These are phyloP conservation scores for Starmerella sp. DNA, from an alignment of 805 yeast species.

Conservation along the genomic window DNA sequence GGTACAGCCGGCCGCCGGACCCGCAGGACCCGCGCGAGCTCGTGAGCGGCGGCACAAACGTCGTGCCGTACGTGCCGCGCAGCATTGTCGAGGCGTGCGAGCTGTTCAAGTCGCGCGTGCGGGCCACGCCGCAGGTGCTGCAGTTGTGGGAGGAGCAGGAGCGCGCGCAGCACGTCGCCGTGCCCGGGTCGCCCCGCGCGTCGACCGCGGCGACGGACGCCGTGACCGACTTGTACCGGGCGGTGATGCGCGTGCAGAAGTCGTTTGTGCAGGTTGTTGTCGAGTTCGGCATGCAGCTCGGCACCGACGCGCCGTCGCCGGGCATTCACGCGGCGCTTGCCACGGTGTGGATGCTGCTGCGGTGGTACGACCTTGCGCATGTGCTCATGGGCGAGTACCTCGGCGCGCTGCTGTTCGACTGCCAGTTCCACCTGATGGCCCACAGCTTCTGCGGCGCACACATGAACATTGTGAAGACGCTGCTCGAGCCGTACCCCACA, in stretches of 20 bases:
- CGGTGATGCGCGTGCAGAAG: constrained; percentile 44
- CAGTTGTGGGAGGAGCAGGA: constrained; percentile 67
- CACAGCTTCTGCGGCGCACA: constrained; percentile 28
- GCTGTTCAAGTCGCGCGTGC: constrained; percentile 49
- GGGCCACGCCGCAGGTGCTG: constrained; percentile 53
- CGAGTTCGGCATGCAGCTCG: constrained; percentile 38
- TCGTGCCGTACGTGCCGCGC: constrained; percentile 41
- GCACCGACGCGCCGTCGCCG: constrained; percentile 11
- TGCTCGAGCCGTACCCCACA: constrained; percentile 7
- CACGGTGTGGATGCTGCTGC: constrained; percentile 34
- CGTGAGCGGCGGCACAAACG: constrained; percentile 3
- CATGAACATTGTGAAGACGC: constrained; percentile 15
- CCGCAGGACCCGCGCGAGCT: constrained; percentile 15
- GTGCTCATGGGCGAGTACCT: constrained; percentile 68
- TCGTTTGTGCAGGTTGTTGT: constrained; percentile 55
- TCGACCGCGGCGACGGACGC: constrained; percentile 34
- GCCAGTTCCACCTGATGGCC: constrained; percentile 39
- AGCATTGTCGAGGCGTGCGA: constrained; percentile 73
- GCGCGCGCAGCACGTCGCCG: constrained; percentile 32
- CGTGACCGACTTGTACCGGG: constrained; percentile 50
- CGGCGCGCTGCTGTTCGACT: constrained; percentile 61
- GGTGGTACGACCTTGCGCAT: constrained; percentile 75
- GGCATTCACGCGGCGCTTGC: constrained; percentile 18
- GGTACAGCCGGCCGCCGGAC: neutral
- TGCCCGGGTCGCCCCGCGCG: neutral